Percentiles rank a stretch among this genome's conserved stretches.
Evolutionary conservation across 2,329 filamentous ascomycete species (phyloP).

Genomic region (Zasmidium cellare): DNA sequence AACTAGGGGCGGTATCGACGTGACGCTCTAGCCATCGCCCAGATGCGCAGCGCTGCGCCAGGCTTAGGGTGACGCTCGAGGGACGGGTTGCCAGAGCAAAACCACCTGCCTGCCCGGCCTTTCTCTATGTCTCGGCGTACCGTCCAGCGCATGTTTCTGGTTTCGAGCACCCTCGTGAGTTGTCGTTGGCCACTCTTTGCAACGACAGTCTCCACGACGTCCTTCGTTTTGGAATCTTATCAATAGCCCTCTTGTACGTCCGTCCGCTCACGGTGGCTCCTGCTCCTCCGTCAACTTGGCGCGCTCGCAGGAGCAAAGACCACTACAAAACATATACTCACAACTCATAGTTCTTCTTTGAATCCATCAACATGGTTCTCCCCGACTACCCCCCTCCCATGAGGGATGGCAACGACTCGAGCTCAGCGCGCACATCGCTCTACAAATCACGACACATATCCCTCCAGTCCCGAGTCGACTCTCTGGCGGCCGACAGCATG

Average conservation of each 20-base stretch:
- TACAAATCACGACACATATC: slow-evolving; percentile 36
- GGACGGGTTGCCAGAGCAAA: neutral
- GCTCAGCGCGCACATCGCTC: slow-evolving; percentile 19
- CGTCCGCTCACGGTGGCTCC: neutral
- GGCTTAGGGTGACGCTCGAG: neutral
- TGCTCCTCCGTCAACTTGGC: neutral
- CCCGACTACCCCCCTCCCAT: slow-evolving; percentile 4
- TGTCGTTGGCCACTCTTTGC: slow-evolving; percentile 4
- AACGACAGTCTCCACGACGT: neutral
- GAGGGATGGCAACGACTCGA: slow-evolving; percentile 13
- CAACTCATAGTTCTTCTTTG: neutral
- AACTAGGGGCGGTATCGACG: neutral
- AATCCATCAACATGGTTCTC: slow-evolving; percentile 4
- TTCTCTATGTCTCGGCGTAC: neutral
- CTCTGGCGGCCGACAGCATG: slow-evolving; percentile 23
- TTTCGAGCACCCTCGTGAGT: neutral
- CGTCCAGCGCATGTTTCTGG: neutral
- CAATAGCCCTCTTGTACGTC: neutral
- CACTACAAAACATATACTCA: neutral
- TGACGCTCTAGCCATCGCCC: neutral
- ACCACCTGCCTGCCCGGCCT: slow-evolving; percentile 3
- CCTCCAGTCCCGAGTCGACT: slow-evolving; percentile 31
- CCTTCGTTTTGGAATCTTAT: neutral
- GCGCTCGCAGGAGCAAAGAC: neutral
- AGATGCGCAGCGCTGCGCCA: neutral